A percentile compares a stretch with the other conserved stretches of the same genome.
Evolutionary conservation across 371 early-diverging fungal species (phyloP).

Genomic region (Haplosporangium sp.): DNA sequence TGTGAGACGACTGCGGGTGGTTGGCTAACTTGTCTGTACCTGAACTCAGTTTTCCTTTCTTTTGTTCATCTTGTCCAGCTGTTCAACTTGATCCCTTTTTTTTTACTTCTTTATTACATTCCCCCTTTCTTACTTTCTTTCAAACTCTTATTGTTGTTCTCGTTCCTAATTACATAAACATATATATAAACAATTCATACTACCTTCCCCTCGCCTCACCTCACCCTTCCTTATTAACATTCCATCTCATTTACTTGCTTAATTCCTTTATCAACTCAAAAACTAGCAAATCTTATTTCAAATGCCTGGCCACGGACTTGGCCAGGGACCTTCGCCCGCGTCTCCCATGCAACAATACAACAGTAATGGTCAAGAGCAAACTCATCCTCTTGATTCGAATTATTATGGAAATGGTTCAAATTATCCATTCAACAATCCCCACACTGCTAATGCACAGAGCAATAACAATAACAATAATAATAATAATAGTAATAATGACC

Average conservation of each 20-base stretch:
- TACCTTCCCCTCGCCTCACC: not conserved
- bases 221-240: not conserved
- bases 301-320: not conserved
- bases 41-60: not conserved
- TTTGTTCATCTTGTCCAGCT: not conserved
- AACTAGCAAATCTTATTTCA: no score
- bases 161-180: no score
- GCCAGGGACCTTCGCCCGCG: not conserved
- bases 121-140: not conserved
- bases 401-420: no score
- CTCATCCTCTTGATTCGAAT: not conserved
- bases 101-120: not conserved
- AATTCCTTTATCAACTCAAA: no score
- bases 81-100: not conserved
- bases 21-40: not conserved
- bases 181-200: not conserved
- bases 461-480: not conserved
- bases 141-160: not conserved
- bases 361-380: not conserved
- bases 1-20: no score
- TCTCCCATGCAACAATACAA: not conserved
- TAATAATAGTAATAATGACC: constrained; percentile 1
- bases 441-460: not conserved
- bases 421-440: not conserved
- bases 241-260: not conserved